A percentile compares a stretch with the other conserved stretches of the same genome.
These are phyloP conservation scores for Tetragonia tetragonoides DNA, from an alignment of 148 eudicot species.

Conservation along the genomic window DNA sequence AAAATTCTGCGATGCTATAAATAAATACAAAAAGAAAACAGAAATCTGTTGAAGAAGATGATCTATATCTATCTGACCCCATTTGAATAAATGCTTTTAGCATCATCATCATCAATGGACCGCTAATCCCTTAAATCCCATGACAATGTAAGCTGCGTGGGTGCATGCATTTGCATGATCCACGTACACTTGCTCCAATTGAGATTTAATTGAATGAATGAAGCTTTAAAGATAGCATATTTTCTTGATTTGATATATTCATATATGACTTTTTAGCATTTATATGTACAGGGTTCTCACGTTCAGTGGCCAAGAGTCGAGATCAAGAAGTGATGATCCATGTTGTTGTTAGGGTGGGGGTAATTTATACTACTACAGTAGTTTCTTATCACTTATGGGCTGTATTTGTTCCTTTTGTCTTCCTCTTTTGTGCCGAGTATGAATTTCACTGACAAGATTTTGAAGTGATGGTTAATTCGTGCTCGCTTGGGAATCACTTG, in stretches of 20 bases:
- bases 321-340: too few species aligned
- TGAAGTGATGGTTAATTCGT: too few species aligned
- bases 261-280: neutral
- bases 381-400: too few species aligned
- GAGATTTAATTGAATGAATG: slow-evolving; percentile 3
- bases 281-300: neutral
- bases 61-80: slow-evolving; percentile 16
- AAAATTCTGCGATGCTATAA: too few species aligned
- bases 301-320: neutral
- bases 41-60: neutral
- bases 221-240: neutral
- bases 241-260: slow-evolving; percentile 20
- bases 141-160: slow-evolving; percentile 14
- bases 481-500: too few species aligned
- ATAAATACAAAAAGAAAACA: neutral
- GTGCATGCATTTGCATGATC: slow-evolving; percentile 9
- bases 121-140: slow-evolving; percentile 13
- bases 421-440: too few species aligned
- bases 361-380: too few species aligned
- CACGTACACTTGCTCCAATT: too few species aligned
- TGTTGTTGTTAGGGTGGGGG: too few species aligned
- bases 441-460: too few species aligned
- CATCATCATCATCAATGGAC: slow-evolving; percentile 24
- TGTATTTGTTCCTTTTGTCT: too few species aligned
- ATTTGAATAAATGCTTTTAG: slow-evolving; percentile 20